Evolutionary conservation across 768 basidiomycete genomes (phyloP).

Genomic region (Auricularia cornea): DNA sequence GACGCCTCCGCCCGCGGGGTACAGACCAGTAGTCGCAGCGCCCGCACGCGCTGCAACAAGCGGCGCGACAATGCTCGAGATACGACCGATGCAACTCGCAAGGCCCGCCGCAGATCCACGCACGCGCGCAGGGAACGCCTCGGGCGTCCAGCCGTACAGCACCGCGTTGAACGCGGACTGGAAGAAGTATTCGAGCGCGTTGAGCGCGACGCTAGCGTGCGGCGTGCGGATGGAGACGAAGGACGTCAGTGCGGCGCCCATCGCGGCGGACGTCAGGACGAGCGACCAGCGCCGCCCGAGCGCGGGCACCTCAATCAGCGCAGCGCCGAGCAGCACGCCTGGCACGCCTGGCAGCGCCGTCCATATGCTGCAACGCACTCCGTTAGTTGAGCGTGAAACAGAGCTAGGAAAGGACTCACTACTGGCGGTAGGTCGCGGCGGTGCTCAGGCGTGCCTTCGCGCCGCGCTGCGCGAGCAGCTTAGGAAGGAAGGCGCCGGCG

Average conservation of each 20-base stretch:
- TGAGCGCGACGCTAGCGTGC: neutral
- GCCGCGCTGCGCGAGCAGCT: neutral
- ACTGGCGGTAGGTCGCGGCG: neutral
- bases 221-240: neutral
- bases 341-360: constrained; percentile 34
- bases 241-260: neutral
- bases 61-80: neutral
- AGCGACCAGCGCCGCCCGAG: constrained; percentile 49
- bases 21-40: no score
- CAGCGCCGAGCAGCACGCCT: constrained; percentile 47
- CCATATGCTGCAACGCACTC: constrained; percentile 30
- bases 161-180: neutral
- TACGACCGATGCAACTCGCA: neutral
- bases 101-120: neutral
- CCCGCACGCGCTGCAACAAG: neutral
- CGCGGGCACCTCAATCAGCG: constrained; percentile 40
- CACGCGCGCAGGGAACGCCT: neutral
- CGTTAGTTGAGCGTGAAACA: constrained; percentile 48
- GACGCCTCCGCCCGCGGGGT: no score
- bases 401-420: constrained; percentile 11
- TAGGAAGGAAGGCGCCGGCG: neutral
- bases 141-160: constrained; percentile 1
- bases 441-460: neutral
- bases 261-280: neutral
- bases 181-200: neutral